Evolutionary conservation across 257 asterid species (phyloP), one percentile per base, ranked within the genome.

Genomic region (Solanum chmielewskii): DNA sequence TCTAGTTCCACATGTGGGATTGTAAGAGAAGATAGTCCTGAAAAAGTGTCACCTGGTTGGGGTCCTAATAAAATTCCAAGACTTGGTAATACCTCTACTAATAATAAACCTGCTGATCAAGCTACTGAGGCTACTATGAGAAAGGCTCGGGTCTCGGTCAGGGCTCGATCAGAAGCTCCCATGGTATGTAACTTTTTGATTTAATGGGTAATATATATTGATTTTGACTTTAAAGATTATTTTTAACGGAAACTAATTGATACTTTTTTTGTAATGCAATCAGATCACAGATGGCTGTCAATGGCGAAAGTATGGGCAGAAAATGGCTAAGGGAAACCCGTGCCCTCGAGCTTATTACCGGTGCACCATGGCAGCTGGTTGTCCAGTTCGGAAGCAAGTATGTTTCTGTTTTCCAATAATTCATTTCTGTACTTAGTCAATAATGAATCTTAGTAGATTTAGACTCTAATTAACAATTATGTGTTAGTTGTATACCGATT

Each of bases 221-320:
- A 27, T 16, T 71, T 80, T 80, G 16, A 18, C 9, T 45, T 80
- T 27, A 47, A 18, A 80, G 42, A 47, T 29, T 29, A 80, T 80
- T 80, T 80, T 80, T 27, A 9, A 29, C 6, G 39, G 39, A 25
- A 80, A 29, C 85, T 80, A 77, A 44, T n/a, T 10, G 45, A 41
- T 74, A 6, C 44, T 10, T 21, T 27, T 81, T 64, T 35, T 9
- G 71, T 56, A 47, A 13, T 35, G 13, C 87, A 64, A 77, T 80
- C 69, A 97, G 99, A 95, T 97, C 47, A 90, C 98, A 0, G 99
- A 97, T 90, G 99, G 99, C 81, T 97, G 99, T 56, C 99, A 97
- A 92, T 97, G 99, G 99, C 91, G 99, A 10, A 97, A 97, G 88
- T 97, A 97, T 41, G 99, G 99, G 13, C 99, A 97, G 86, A 97